phyloP scores from a whole-genome alignment of 495 filamentous ascomycete species.

The Neurospora sp. region DNA sequence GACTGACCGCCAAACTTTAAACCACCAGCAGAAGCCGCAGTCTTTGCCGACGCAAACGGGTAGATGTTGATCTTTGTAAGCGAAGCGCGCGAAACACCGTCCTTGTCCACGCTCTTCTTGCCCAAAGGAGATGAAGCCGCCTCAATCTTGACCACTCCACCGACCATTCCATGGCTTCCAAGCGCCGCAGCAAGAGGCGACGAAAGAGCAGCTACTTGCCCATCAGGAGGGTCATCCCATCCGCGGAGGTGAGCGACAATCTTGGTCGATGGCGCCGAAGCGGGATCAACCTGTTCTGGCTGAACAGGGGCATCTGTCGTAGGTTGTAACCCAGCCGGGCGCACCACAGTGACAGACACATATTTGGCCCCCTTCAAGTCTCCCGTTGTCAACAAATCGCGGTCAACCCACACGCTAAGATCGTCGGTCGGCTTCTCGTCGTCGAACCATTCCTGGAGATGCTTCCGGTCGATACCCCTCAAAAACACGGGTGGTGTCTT shows the following conservation, averaged over 20 bases:
- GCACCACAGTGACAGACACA: constrained; percentile 67
- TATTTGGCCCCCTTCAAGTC: constrained; percentile 63
- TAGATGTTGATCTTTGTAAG: constrained; percentile 57
- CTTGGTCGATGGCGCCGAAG: constrained; percentile 52
- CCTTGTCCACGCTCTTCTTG: constrained; percentile 19
- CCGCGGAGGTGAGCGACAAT: constrained; percentile 62
- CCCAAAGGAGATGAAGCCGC: constrained; percentile 34
- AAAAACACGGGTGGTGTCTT: constrained; percentile 59
- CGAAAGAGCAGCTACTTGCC: constrained; percentile 67
- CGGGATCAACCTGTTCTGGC: constrained; percentile 47
- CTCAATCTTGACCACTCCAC: constrained; percentile 80
- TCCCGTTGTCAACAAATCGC: constrained; percentile 55
- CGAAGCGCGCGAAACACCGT: constrained; percentile 19
- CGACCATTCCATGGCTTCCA: constrained; percentile 60
- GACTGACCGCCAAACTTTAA: constrained; percentile 86
- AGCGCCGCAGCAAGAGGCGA: constrained; percentile 62
- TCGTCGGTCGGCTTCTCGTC: constrained; percentile 45
- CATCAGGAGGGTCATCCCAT: constrained; percentile 85
- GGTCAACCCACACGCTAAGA: constrained; percentile 74
- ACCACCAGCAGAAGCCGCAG: constrained; percentile 50
- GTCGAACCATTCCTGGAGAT: constrained; percentile 66
- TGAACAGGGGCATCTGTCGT: constrained; percentile 66
- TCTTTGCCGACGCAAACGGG: constrained; percentile 54
- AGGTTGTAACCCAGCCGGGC: constrained; percentile 66
- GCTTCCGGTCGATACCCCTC: constrained; percentile 59